Base-by-base conservation (phyloP, 306 rosid species). In the Vicia villosa region DNA sequence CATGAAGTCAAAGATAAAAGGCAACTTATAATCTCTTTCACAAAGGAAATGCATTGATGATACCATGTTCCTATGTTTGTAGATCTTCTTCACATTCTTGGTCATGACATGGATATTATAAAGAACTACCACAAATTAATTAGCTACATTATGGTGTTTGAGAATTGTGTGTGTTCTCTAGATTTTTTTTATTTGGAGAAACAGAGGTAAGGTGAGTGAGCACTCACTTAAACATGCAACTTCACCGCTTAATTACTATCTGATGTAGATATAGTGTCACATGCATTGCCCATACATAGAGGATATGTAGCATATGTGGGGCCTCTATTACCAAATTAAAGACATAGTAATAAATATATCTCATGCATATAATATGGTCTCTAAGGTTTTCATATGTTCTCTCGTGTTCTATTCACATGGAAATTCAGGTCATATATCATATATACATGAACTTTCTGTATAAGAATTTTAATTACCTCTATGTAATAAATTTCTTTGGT, bases 221-320 rank as follows among this genome's bases (percentile, higher is more conserved):
- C 52, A 36, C 32, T 68, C 22, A 46, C 54, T 75, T 51, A 75
- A 70, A 75, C 47, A 58, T 38, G 75, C 38, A 62, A 24, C 55
- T 47, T 73, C 85, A 72, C 84, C 84, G 76, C 49, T 55, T 16
- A 52, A 34, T 34, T 36, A 43, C 59, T 52, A 55, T 69, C 57
- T 24, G 15, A 5, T 56, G 26, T 8, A 10, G 59, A 11, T 21
- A 21, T 15, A 56, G 64, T 45, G 79, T 72, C 89, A 79, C 84
- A 66, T 74, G 83, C 66, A 70, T 21, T 82, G 86, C 89, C 86
- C 81, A 77, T 74, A 59, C 76, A 66, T 63, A 75, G 63, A 56
- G 76, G 76, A 72, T 26, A 56, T 49, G 62, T 73, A 63, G 64
- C 55, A 32, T 14, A 65, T 5, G 74, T 77, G 74, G 85, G 83